phyloP scores from a whole-genome alignment of 2,329 filamentous ascomycete species.

The Apiospora rasikravindrae region DNA sequence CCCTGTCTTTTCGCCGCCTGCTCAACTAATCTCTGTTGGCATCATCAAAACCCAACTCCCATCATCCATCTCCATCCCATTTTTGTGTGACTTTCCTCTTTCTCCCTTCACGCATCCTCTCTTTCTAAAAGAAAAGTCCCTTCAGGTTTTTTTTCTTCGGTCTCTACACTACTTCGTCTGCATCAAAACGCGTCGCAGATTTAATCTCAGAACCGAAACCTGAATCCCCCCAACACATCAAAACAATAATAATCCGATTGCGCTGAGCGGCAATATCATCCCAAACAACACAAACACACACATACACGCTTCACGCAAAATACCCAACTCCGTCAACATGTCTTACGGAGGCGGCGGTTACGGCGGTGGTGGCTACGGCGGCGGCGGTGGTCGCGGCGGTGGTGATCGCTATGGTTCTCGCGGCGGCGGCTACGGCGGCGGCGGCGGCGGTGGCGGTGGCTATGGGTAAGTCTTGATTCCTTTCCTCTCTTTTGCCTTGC shows the following conservation, averaged over 20 bases:
- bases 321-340: slow-evolving; percentile 53
- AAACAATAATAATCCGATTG: slow-evolving; percentile 22
- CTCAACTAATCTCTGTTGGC: slow-evolving; percentile 16
- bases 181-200: slow-evolving; percentile 19
- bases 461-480: slow-evolving; percentile 37
- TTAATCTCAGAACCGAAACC: slow-evolving; percentile 12
- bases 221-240: background rate
- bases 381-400: slow-evolving; percentile 23
- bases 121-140: slow-evolving; percentile 5
- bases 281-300: background rate
- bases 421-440: slow-evolving; percentile 31
- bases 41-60: slow-evolving; percentile 18
- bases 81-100: slow-evolving; percentile 17
- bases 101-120: slow-evolving; percentile 1
- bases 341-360: slow-evolving; percentile 67
- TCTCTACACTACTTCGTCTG: slow-evolving; percentile 16
- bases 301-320: slow-evolving; percentile 5
- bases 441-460: slow-evolving; percentile 48
- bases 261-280: slow-evolving; percentile 30
- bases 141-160: slow-evolving; percentile 1
- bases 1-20: slow-evolving; percentile 18
- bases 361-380: slow-evolving; percentile 39
- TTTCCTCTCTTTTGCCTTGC: background rate
- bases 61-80: slow-evolving; percentile 16
- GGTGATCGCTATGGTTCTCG: slow-evolving; percentile 18